Conservation (phyloP, 2,329 filamentous ascomycete genomes). For the Calcarisporium arbuscula region DNA sequence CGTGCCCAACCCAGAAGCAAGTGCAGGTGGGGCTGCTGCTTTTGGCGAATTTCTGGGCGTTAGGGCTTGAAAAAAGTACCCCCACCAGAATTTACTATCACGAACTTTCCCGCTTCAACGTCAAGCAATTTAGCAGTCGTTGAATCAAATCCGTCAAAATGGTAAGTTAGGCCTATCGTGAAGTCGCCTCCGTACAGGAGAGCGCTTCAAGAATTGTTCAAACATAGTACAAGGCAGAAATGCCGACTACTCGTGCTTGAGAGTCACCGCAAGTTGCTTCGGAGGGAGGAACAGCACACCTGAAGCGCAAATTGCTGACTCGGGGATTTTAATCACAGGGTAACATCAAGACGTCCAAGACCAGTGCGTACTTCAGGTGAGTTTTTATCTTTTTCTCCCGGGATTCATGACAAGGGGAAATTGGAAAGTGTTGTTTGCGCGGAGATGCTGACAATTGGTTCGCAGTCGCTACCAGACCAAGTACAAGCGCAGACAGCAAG, state of each 20-base stretch:
- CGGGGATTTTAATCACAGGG: conserved; percentile 62
- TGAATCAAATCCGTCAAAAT: conserved; percentile 57
- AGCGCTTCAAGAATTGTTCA: too few relatives aligned
- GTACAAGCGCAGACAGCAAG: conserved; percentile 93
- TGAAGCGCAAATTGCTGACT: conserved; percentile 99
- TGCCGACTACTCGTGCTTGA: conserved; percentile 37
- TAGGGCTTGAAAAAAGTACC: conserved; percentile 36
- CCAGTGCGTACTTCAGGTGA: conserved; percentile 97
- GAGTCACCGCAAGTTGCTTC: conserved; percentile 99
- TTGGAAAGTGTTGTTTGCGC: neutral
- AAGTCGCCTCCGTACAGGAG: conserved; percentile 11
- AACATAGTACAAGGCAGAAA: conserved; percentile 34
- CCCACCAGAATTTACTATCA: conserved; percentile 33
- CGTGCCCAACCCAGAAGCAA: conserved; percentile 31
- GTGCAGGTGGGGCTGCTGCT: conserved; percentile 9
- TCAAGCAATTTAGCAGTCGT: conserved; percentile 32
- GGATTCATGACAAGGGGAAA: neutral
- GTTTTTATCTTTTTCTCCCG: conserved; percentile 24
- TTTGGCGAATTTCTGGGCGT: conserved; percentile 18
- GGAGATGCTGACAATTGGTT: conserved; percentile 19
- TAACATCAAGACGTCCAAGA: conserved; percentile 96
- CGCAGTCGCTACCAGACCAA: conserved; percentile 98
- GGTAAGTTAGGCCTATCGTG: conserved; percentile 53
- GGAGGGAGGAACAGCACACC: conserved; percentile 57
- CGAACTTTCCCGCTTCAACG: conserved; percentile 24